phyloP scores from a whole-genome alignment of 2,329 filamentous ascomycete genomes.

The Aureobasidium uvarum region DNA sequence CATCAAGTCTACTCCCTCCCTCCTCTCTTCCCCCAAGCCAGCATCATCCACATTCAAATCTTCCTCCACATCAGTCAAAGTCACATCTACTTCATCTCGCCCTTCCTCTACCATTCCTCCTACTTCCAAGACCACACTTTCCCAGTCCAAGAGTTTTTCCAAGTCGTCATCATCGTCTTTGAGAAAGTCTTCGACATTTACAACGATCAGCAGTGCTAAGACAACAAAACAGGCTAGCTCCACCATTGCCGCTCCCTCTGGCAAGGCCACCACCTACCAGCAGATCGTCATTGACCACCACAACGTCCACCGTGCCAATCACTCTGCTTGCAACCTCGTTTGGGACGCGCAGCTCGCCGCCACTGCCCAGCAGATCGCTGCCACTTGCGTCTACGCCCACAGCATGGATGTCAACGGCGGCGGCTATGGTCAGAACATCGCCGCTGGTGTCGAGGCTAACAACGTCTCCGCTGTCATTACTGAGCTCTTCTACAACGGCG shows the following conservation, averaged over 20 bases:
- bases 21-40: conserved; percentile 1
- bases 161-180: conserved; percentile 3
- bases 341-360: conserved; percentile 66
- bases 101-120: neutral
- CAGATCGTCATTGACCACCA: conserved; percentile 64
- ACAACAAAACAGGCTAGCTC: neutral
- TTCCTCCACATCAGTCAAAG: neutral
- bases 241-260: conserved; percentile 24
- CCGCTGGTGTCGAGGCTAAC: conserved; percentile 58
- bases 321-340: conserved; percentile 63
- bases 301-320: conserved; percentile 83
- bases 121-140: neutral
- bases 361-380: conserved; percentile 64
- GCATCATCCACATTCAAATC: neutral
- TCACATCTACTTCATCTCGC: neutral
- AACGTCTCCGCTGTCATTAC: conserved; percentile 68
- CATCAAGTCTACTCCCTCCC: conserved; percentile 1
- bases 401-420: conserved; percentile 63
- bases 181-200: conserved; percentile 21
- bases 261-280: conserved; percentile 34
- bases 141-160: conserved; percentile 1
- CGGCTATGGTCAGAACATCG: conserved; percentile 90
- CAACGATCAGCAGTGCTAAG: conserved; percentile 15
- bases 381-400: conserved; percentile 70
- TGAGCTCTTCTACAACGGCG: conserved; percentile 85